phyloP scores from a whole-genome alignment of 2,329 filamentous ascomycete species.

The Pezicula rhizophila region DNA sequence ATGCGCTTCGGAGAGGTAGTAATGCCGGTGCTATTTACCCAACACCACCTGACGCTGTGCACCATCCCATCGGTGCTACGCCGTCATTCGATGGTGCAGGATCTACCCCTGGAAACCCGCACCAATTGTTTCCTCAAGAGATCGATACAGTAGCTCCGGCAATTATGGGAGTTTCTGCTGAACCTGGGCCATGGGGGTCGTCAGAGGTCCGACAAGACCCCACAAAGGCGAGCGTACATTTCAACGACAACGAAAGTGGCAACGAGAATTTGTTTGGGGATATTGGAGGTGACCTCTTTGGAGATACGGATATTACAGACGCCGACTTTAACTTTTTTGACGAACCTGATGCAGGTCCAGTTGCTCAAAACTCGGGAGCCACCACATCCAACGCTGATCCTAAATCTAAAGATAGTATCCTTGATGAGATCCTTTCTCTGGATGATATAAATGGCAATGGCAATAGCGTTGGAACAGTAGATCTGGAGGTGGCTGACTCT shows the following conservation, averaged over 20 bases:
- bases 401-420: too few relatives aligned
- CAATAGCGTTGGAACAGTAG: neutral
- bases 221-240: constrained; percentile 15
- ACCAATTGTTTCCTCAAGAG: constrained; percentile 32
- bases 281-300: constrained; percentile 64
- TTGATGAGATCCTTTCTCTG: too few relatives aligned
- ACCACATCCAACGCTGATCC: constrained; percentile 2
- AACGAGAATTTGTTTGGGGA: constrained; percentile 62
- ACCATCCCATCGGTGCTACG: constrained; percentile 45
- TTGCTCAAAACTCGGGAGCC: constrained; percentile 14
- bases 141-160: constrained; percentile 19
- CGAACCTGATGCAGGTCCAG: constrained; percentile 38
- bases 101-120: constrained; percentile 47
- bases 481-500: neutral
- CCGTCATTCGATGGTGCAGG: constrained; percentile 50
- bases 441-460: too few relatives aligned
- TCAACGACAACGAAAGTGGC: constrained; percentile 28
- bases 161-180: constrained; percentile 12
- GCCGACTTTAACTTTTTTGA: constrained; percentile 83
- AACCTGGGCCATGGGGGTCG: constrained; percentile 22
- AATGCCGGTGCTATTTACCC: constrained; percentile 58
- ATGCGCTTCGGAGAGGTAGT: constrained; percentile 44
- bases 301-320: constrained; percentile 68
- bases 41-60: constrained; percentile 63
- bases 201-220: constrained; percentile 17